Conservation (phyloP, 1,284 basidiomycete genomes). For the Ganoderma lucidum region DNA sequence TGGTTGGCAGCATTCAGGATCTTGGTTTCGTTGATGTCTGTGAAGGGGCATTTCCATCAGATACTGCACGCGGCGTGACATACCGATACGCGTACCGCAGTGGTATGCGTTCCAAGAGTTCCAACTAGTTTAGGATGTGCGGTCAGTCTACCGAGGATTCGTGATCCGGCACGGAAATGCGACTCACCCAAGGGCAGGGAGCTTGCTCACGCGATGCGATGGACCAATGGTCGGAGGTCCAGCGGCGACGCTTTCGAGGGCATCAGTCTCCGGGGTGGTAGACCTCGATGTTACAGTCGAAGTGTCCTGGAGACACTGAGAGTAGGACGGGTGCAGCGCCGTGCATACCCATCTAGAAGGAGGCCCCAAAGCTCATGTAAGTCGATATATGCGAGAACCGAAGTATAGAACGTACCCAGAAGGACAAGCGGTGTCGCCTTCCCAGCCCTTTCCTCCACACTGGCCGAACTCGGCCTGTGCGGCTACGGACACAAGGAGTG, state of each 20-base stretch:
- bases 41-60: conserved; percentile 10
- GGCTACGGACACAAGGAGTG: conserved; percentile 1
- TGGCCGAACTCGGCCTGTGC: conserved; percentile 38
- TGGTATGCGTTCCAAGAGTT: conserved; percentile 63
- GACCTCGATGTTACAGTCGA: conserved; percentile 16
- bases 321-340: conserved; percentile 36
- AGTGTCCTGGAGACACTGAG: conserved; percentile 45
- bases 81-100: conserved; percentile 44
- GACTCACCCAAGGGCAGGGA: conserved; percentile 47
- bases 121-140: conserved; percentile 46
- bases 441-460: conserved; percentile 47
- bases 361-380: neutral
- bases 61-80: neutral
- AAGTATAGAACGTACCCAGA: conserved; percentile 37
- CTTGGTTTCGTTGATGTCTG: conserved; percentile 55
- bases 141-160: neutral
- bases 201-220: conserved; percentile 41
- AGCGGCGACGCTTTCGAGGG: conserved; percentile 26
- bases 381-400: neutral
- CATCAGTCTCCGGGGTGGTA: conserved; percentile 7
- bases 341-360: neutral
- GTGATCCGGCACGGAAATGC: neutral
- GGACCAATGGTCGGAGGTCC: conserved; percentile 43
- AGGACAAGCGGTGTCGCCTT: conserved; percentile 43
- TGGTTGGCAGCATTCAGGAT: conserved; percentile 56